A percentile compares a stretch with the other conserved stretches of the same genome.
Conservation (phyloP, 129 eudicot species). For the Daucus carota region DH1_v3.0 NC_030385.2:26192501-26193000, state of each 20-base stretch:
- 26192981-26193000: conserved; percentile 46
- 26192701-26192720: conserved; percentile 37
- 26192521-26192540: conserved; percentile 49
- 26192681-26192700: conserved; percentile 46
- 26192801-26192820: neutral
- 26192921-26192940: conserved; percentile 28
- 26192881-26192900: conserved; percentile 32
- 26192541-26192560: conserved; percentile 31
- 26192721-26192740: conserved; percentile 25
- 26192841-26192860: neutral
- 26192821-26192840: neutral
- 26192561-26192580: conserved; percentile 44
- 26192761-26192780: neutral
- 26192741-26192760: neutral
- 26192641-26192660: conserved; percentile 32
- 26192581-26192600: conserved; percentile 27
- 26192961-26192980: conserved; percentile 40
- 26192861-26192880: conserved; percentile 31
- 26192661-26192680: conserved; percentile 50
- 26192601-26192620: conserved; percentile 31
- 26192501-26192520: conserved; percentile 38
- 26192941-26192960: conserved; percentile 26
- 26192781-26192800: neutral
- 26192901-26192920: conserved; percentile 32
- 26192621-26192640: conserved; percentile 21